Conservation (phyloP, 257 asterid genomes). For the Mentha longifolia region DNA sequence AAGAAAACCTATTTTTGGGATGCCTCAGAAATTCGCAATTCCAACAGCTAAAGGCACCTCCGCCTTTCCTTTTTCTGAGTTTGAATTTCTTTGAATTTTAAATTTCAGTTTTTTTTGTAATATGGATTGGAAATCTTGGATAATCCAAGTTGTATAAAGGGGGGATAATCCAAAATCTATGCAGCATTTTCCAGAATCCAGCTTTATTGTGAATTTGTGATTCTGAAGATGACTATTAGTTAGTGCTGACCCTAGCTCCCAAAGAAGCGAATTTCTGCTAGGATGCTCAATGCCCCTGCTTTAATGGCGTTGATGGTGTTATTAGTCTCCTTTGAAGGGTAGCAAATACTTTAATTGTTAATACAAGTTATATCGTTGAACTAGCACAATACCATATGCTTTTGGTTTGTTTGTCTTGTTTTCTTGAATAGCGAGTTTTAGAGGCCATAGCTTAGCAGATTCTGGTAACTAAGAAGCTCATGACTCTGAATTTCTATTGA, state of each 20-base stretch:
- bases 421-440: not conserved
- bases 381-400: too few relatives aligned
- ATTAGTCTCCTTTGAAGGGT: not conserved
- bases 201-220: conserved; percentile 5
- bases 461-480: not conserved
- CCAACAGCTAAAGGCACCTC: conserved; percentile 46
- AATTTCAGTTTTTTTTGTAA: not conserved
- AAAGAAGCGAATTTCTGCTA: too few relatives aligned
- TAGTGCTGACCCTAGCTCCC: too few relatives aligned
- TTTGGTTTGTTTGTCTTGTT: not conserved
- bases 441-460: not conserved
- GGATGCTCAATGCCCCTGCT: too few relatives aligned
- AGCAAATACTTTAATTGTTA: not conserved
- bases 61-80: conserved; percentile 1
- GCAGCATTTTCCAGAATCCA: not conserved
- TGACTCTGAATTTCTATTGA: not conserved
- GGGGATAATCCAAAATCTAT: not conserved
- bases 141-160: not conserved
- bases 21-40: conserved; percentile 43
- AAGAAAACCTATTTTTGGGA: conserved; percentile 47
- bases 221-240: not conserved
- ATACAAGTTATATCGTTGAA: not conserved
- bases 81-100: not conserved
- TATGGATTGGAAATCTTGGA: not conserved
- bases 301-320: not conserved